phyloP scores from a whole-genome alignment of 345 rosid genomes.

The Erucastrum elatum region DNA sequence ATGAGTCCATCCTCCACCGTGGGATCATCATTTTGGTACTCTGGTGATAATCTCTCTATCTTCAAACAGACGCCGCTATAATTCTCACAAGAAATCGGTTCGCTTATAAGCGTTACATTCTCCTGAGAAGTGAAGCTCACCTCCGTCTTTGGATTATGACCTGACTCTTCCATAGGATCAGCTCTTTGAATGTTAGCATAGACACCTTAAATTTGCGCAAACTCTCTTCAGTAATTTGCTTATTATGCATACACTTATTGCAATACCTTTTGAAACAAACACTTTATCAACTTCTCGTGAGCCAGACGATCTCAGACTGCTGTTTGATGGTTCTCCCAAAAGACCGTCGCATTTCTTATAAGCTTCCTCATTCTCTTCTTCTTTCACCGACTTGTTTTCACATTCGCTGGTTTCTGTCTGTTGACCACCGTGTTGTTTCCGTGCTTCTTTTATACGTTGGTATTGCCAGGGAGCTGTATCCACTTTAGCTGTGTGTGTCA shows the following conservation, averaged over 20 bases:
- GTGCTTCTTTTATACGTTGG: neutral
- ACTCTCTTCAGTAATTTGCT: neutral
- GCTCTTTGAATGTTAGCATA: neutral
- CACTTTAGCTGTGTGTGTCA: slow-evolving; percentile 37
- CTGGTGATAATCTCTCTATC: slow-evolving; percentile 26
- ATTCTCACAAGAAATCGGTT: slow-evolving; percentile 14
- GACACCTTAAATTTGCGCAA: neutral
- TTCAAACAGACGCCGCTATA: neutral
- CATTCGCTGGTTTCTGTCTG: slow-evolving; percentile 11
- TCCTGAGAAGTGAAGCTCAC: neutral
- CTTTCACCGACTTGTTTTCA: slow-evolving; percentile 17
- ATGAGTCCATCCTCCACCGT: slow-evolving; percentile 7
- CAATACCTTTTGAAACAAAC: slow-evolving; percentile 15
- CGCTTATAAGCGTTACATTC: neutral
- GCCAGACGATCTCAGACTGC: neutral
- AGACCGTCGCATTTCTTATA: neutral
- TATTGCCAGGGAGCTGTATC: neutral
- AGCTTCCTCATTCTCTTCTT: neutral
- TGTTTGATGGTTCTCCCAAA: slow-evolving; percentile 3
- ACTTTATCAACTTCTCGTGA: slow-evolving; percentile 5
- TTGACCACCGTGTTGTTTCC: neutral
- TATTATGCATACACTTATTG: neutral
- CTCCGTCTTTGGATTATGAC: slow-evolving; percentile 9
- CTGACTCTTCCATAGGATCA: neutral
- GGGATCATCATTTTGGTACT: slow-evolving; percentile 17